These are phyloP conservation scores for Sarcocystis neurona DNA, from an alignment of 169 alveolate genomes.

Conservation along the genomic window DNA sequence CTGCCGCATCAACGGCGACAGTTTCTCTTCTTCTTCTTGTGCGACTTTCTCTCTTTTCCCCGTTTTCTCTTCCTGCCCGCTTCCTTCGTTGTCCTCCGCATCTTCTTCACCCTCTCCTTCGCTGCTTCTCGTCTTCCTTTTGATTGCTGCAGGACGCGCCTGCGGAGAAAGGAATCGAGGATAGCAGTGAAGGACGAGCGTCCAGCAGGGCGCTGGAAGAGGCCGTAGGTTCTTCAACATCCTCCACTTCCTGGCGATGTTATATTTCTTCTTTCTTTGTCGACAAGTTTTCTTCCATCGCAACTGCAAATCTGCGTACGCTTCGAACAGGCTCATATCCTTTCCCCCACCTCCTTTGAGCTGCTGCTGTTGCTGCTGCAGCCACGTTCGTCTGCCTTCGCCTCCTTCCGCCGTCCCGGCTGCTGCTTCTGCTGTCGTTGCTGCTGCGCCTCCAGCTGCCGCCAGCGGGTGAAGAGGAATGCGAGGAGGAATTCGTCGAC, in stretches of 20 bases:
- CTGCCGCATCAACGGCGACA: neutral
- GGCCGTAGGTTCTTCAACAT: conserved; percentile 48
- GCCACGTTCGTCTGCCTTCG: no score
- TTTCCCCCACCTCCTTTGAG: conserved; percentile 19
- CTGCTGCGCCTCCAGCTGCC: conserved; percentile 47
- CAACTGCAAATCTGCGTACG: conserved; percentile 60
- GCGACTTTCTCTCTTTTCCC: neutral
- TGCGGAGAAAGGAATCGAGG: neutral
- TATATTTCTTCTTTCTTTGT: conserved; percentile 45
- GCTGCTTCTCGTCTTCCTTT: no score
- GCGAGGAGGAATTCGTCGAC: conserved; percentile 80
- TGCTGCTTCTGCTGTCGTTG: conserved; percentile 37
- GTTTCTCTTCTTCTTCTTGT: neutral
- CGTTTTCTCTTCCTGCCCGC: neutral
- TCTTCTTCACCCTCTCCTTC: neutral
- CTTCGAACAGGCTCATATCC: conserved; percentile 46
- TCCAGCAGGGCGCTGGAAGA: conserved; percentile 49
- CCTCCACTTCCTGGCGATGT: conserved; percentile 59
- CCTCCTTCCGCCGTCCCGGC: conserved; percentile 35
- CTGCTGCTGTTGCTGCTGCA: no score
- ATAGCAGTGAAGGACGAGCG: conserved; percentile 43
- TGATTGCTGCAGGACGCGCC: no score
- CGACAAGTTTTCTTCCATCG: conserved; percentile 57
- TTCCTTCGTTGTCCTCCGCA: neutral
- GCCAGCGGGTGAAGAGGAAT: conserved; percentile 80